These are phyloP conservation scores for Clitopilus hobsonii DNA, from an alignment of 768 basidiomycete genomes.

Conservation along the genomic window DNA sequence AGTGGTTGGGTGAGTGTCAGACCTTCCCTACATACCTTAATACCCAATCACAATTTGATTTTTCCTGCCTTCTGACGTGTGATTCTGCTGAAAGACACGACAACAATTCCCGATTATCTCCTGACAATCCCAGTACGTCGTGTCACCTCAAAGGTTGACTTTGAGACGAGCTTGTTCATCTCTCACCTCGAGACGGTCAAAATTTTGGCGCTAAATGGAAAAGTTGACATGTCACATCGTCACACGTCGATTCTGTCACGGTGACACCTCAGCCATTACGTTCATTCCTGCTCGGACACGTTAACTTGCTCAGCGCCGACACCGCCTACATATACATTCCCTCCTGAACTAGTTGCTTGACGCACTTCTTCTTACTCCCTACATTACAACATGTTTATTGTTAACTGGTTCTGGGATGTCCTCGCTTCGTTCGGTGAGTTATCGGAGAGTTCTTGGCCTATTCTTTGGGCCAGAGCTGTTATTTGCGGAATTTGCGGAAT, in stretches of 20 bases:
- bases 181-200: background rate
- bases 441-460: background rate
- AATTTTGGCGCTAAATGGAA: background rate
- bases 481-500: background rate
- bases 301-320: background rate
- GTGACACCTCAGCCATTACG: constrained; percentile 1
- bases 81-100: background rate
- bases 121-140: background rate
- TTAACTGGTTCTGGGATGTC: constrained; percentile 97
- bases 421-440: constrained; percentile 85
- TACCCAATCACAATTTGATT: background rate
- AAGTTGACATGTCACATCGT: background rate
- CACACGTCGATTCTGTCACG: background rate
- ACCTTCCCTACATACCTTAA: constrained; percentile 55
- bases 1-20: constrained; percentile 59
- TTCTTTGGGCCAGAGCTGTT: background rate
- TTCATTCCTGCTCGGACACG: background rate
- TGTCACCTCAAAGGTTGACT: no score
- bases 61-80: background rate
- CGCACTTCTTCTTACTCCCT: constrained; percentile 10
- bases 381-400: constrained; percentile 60
- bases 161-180: background rate
- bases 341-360: background rate
- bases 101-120: background rate
- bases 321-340: background rate